Evolutionary conservation across 2,329 filamentous ascomycete genomes (phyloP).

Genomic region (Nigrograna mackinnonii): DNA sequence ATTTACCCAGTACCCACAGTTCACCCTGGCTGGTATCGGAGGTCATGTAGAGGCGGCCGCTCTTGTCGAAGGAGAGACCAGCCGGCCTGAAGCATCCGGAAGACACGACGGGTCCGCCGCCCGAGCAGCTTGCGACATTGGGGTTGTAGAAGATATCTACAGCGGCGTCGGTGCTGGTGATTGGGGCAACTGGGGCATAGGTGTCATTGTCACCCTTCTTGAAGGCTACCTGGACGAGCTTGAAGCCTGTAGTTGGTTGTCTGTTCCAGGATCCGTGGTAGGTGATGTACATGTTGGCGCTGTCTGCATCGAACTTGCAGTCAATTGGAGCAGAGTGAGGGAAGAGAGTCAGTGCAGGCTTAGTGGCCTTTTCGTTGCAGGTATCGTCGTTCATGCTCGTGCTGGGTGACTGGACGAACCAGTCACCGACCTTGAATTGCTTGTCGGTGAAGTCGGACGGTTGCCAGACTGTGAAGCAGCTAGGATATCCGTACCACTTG

Average conservation of each 20-base stretch:
- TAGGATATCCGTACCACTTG: slow-evolving; percentile 70
- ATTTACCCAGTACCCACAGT: slow-evolving; percentile 33
- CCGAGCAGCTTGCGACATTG: slow-evolving; percentile 56
- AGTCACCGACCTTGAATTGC: slow-evolving; percentile 51
- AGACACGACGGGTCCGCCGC: slow-evolving; percentile 32
- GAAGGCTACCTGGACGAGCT: slow-evolving; percentile 51
- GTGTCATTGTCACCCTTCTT: slow-evolving; percentile 38
- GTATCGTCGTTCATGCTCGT: slow-evolving; percentile 50
- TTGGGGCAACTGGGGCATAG: slow-evolving; percentile 44
- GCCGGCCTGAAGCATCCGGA: slow-evolving; percentile 64
- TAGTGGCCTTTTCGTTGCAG: slow-evolving; percentile 42
- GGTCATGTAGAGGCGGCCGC: slow-evolving; percentile 62
- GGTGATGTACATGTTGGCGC: slow-evolving; percentile 62
- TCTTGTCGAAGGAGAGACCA: slow-evolving; percentile 53
- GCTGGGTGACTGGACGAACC: slow-evolving; percentile 37
- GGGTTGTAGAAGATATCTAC: slow-evolving; percentile 61
- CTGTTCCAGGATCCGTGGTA: slow-evolving; percentile 73
- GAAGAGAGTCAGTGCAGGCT: slow-evolving; percentile 58
- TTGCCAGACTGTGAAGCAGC: slow-evolving; percentile 70
- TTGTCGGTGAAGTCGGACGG: slow-evolving; percentile 52
- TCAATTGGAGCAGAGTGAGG: slow-evolving; percentile 74
- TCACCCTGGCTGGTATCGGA: slow-evolving; percentile 51
- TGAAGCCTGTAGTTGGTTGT: slow-evolving; percentile 53
- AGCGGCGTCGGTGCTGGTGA: slow-evolving; percentile 52
- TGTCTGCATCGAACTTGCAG: slow-evolving; percentile 65